phyloP scores from a whole-genome alignment of 169 alveolate species.

The Plasmodium gaboni region DNA sequence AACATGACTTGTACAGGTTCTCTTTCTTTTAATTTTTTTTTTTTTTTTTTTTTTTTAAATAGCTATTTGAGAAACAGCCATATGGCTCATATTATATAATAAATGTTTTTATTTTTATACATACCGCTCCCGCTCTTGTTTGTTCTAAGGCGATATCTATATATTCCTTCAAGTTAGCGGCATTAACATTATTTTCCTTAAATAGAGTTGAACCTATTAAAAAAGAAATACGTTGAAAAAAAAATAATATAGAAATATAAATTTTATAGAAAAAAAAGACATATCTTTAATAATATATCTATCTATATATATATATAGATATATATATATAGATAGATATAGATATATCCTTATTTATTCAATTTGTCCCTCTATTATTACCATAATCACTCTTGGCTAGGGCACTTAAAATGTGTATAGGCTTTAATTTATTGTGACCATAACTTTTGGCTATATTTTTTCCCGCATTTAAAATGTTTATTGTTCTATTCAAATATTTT shows the following conservation, averaged over 20 bases:
- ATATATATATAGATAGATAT: neutral
- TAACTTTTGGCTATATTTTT: slow-evolving; percentile 68
- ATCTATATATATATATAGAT: neutral
- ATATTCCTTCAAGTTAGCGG: slow-evolving; percentile 30
- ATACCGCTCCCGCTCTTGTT: slow-evolving; percentile 75
- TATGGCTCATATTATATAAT: too few relatives aligned
- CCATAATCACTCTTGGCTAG: slow-evolving; percentile 66
- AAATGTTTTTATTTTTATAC: neutral
- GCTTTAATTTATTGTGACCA: slow-evolving; percentile 68
- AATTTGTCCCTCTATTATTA: neutral
- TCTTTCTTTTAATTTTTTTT: neutral
- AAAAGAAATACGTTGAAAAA: neutral
- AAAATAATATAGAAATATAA: neutral
- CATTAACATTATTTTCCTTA: slow-evolving; percentile 36
- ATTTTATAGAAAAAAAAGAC: neutral
- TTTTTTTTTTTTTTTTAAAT: neutral
- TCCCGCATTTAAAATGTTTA: slow-evolving; percentile 58
- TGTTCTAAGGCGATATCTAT: slow-evolving; percentile 61
- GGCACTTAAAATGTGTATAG: slow-evolving; percentile 62
- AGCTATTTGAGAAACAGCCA: neutral
- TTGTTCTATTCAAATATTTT: slow-evolving; percentile 51
- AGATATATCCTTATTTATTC: neutral
- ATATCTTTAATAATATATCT: neutral
- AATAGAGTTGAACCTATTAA: slow-evolving; percentile 34
- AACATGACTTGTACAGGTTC: neutral